Evolutionary conservation across 495 filamentous ascomycete genomes (phyloP), one percentile per base, ranked within the genome.

Genomic region (Penicillium coprophilum): DNA sequence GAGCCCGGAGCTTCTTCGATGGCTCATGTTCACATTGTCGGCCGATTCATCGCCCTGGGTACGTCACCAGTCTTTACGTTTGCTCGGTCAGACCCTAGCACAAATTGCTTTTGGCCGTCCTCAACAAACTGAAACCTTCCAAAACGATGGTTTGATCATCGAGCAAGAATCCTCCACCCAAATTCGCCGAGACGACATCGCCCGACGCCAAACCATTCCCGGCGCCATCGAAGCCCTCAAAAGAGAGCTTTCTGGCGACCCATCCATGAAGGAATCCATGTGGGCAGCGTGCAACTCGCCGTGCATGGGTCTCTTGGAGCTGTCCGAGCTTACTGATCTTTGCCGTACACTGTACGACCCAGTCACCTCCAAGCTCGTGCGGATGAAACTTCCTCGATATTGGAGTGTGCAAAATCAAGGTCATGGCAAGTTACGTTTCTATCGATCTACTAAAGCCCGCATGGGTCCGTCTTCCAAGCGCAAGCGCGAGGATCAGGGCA

Each of bases 41-140:
- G 84, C 82, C 6, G 93, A 97, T 68, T 80, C 82, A 12, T 97
- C 94, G 1, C 85, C 90, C 2, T 93, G 86, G 67, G 79, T 96
- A 30, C 86, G 95, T 19, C 78, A 84, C 27, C 77, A 80, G 19
- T 77, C 96, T 7, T 82, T 89, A 55, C 76, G 78, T 53, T 67
- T 86, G 0, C 85, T 97, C 65, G 84, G 80, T 50, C 80, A 78
- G 49, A 87, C 85, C 1, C 77, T 99, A 31, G 95, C 90, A 3
- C 80, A 84, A 52, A 81, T 96, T 51, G 93, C 93, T 4, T 82
- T 95, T 45, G 91, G 90, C 28, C 85, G 89, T 68, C 9, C 49
- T 59, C 17, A 67, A 67, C 28, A 54, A 64, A 30, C 60, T 57
- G 44, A 65, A 13, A 54, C 67, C 8, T 49, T 64, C 9, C 66